These are phyloP conservation scores for Lachnellula hyalina DNA, from an alignment of 2,329 filamentous ascomycete genomes.

Conservation along the genomic window DNA sequence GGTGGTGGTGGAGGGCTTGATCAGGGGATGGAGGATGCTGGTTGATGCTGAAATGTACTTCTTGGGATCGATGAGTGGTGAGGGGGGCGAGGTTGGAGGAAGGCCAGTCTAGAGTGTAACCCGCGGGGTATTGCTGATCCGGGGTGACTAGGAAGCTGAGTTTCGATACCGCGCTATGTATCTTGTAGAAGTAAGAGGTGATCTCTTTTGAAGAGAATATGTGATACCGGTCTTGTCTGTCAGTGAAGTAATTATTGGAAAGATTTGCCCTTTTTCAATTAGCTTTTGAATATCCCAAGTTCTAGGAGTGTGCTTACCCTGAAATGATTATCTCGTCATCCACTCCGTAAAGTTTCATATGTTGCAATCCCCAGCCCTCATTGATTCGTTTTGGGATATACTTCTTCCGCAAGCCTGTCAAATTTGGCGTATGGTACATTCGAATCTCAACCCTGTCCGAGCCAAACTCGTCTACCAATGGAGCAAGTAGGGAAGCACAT, in stretches of 20 bases:
- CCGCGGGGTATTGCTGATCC: slow-evolving; percentile 44
- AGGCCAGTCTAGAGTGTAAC: slow-evolving; percentile 69
- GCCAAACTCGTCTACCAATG: slow-evolving; percentile 81
- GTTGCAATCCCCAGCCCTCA: slow-evolving; percentile 95
- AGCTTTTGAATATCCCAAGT: slow-evolving; percentile 5
- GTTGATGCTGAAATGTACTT: slow-evolving; percentile 67
- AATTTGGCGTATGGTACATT: slow-evolving; percentile 97
- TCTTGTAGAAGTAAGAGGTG: slow-evolving; percentile 72
- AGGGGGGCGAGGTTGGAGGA: slow-evolving; percentile 66
- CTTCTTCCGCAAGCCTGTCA: slow-evolving; percentile 80
- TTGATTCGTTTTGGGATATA: slow-evolving; percentile 86
- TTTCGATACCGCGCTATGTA: slow-evolving; percentile 72
- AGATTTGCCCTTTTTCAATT: slow-evolving; percentile 63
- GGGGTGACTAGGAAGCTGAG: slow-evolving; percentile 79
- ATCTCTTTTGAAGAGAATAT: slow-evolving; percentile 75
- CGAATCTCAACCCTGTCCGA: slow-evolving; percentile 80
- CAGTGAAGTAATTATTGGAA: slow-evolving; percentile 91
- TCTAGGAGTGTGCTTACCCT: slow-evolving; percentile 48
- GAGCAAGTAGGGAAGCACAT: slow-evolving; percentile 80
- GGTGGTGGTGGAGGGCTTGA: slow-evolving; percentile 38
- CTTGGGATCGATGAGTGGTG: slow-evolving; percentile 65
- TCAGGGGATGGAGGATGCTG: slow-evolving; percentile 58
- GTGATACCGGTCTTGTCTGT: slow-evolving; percentile 92
- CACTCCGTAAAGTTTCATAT: slow-evolving; percentile 97
- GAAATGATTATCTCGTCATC: slow-evolving; percentile 96